Evolutionary conservation across 192 early-diverging fungal genomes (phyloP).

Genomic region (Umbelopsis isabellina): DNA sequence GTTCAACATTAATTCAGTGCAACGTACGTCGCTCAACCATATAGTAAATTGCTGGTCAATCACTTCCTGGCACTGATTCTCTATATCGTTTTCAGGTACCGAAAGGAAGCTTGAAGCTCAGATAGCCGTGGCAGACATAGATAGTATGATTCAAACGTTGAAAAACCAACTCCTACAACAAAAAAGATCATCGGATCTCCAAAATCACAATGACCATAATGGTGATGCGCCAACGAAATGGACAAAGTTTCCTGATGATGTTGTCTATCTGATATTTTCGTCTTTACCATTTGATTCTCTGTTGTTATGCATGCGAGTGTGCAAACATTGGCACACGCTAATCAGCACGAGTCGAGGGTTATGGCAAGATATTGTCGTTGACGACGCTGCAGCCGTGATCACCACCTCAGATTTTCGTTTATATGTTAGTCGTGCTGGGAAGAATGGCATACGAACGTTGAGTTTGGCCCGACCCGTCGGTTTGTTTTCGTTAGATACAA

Average conservation of each 20-base stretch:
- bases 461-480: background rate
- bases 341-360: background rate
- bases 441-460: background rate
- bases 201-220: no score
- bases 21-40: no score
- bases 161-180: background rate
- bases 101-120: no score
- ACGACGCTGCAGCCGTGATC: background rate
- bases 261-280: background rate
- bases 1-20: no score
- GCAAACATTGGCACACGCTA: background rate
- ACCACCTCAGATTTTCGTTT: no score
- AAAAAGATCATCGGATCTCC: background rate
- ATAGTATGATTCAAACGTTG: no score
- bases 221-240: background rate
- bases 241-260: background rate
- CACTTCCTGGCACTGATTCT: no score
- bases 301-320: background rate
- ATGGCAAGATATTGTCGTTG: background rate
- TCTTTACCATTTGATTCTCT: constrained; percentile 2
- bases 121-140: no score
- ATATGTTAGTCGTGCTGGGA: background rate
- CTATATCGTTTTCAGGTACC: no score
- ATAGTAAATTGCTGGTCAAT: no score
- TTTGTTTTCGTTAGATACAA: no score